Conservation (phyloP, 495 filamentous ascomycete species). For the Aspergillus funiculosus region DNA sequence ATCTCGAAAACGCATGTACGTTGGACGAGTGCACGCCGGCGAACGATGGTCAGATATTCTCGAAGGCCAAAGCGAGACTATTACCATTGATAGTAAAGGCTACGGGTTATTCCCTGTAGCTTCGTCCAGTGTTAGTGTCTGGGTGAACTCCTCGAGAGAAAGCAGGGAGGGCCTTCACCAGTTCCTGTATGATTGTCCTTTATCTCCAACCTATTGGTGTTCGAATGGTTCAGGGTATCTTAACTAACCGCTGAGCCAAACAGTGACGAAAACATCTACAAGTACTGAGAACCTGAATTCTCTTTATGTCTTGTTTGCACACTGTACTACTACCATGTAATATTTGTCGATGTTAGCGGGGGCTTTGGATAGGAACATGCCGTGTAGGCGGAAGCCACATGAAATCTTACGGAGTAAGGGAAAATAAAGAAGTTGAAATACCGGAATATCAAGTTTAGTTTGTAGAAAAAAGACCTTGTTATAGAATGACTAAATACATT, state of each 20-base stretch:
- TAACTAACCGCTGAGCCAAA: not conserved
- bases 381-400: too few species aligned
- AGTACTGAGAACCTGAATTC: not conserved
- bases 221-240: not conserved
- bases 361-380: too few species aligned
- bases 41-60: conserved; percentile 61
- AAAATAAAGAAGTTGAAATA: too few species aligned
- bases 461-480: too few species aligned
- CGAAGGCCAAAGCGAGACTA: conserved; percentile 37
- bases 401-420: too few species aligned
- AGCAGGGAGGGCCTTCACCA: conserved; percentile 43
- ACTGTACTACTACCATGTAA: too few species aligned
- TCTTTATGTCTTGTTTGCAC: too few species aligned
- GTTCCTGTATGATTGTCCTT: conserved; percentile 25
- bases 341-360: too few species aligned
- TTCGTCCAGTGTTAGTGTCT: conserved; percentile 52
- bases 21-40: conserved; percentile 51
- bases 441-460: too few species aligned
- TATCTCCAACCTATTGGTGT: not conserved
- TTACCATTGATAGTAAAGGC: conserved; percentile 50
- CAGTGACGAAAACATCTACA: conserved; percentile 3
- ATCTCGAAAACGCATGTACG: conserved; percentile 53
- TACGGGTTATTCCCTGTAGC: conserved; percentile 51
- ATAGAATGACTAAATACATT: too few species aligned
- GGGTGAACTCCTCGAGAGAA: conserved; percentile 52